These are phyloP conservation scores for Leucaena leucocephala DNA, from an alignment of 306 rosid genomes.

Conservation along the genomic window DNA sequence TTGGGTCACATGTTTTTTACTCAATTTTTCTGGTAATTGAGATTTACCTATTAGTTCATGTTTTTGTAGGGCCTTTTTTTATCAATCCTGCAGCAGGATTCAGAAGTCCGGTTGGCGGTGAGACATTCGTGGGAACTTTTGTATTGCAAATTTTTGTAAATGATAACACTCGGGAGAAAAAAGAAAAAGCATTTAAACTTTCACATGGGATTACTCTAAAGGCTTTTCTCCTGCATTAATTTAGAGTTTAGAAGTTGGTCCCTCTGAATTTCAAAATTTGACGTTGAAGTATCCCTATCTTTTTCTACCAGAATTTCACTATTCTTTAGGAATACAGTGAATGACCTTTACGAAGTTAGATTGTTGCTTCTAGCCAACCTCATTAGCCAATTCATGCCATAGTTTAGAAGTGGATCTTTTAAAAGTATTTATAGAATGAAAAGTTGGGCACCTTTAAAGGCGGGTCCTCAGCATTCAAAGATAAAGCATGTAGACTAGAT, in stretches of 20 bases:
- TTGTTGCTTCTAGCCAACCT: slow-evolving; percentile 7
- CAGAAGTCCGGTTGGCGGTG: slow-evolving; percentile 84
- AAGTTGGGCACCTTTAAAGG: slow-evolving; percentile 4
- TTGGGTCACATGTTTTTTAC: neutral
- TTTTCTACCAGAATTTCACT: neutral
- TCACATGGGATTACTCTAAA: slow-evolving; percentile 1
- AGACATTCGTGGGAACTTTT: slow-evolving; percentile 42
- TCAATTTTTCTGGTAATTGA: slow-evolving; percentile 10
- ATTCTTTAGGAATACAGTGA: neutral
- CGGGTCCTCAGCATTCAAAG: neutral
- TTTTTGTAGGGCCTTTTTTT: slow-evolving; percentile 81
- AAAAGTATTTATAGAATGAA: slow-evolving; percentile 1
- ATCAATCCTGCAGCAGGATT: slow-evolving; percentile 76
- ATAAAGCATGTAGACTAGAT: neutral
- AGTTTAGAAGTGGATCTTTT: slow-evolving; percentile 21
- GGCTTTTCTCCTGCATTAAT: slow-evolving; percentile 10
- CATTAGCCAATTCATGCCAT: neutral
- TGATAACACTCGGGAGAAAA: neutral
- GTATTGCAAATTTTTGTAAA: slow-evolving; percentile 12
- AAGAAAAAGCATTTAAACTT: neutral
- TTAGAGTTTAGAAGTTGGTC: slow-evolving; percentile 24
- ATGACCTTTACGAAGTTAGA: neutral
- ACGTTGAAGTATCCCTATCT: neutral
- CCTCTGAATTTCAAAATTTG: slow-evolving; percentile 25
- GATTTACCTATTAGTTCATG: slow-evolving; percentile 32